Evolutionary conservation across 768 basidiomycete species (phyloP), one percentile per base, ranked within the genome.

Genomic region (Collybiopsis confluens): DNA sequence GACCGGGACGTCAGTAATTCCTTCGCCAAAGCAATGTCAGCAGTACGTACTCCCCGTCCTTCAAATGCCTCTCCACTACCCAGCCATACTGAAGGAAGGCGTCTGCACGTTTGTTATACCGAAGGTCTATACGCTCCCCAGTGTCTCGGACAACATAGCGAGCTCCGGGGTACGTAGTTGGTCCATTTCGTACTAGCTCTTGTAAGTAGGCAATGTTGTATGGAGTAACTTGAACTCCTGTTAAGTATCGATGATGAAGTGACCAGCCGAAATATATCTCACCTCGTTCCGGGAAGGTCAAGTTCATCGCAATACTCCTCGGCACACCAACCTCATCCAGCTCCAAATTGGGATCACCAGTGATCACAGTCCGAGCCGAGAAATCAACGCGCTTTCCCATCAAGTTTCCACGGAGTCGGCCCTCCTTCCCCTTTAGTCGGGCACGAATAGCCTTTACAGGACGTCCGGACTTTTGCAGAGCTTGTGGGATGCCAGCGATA

Each of bases 311-410:
- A 51, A 99, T 98, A 60, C 85, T 91, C 61, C 74, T 83, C 8
- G 97, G 97, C 1, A 99, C 97, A 40, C 97, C 97, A 56, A 99
- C 97, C 64, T 99, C 89, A 59, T 99, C 97, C 61, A 98, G 71
- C 62, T 95, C 89, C 56, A 99, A 65, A 72, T 98, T 98, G 4
- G 97, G 97, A 70, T 98, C 97, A 66, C 97, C 97, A 13, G 97
- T 98, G 66, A 99, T 99, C 62, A 99, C 97, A 16, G 96, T 99
- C 55, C 97, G 90, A 1, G 97, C 97, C 1, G 97, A 99, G 69
- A 98, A 98, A 64, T 98, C 97, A 52, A 99, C 97, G 70, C 97
- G 93, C 71, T 98, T 98, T 45, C 97, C 97, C 97, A 98, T 98
- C 70, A 99, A 67, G 68, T 98, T 99, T 30, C 97, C 97, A 68